Evolutionary conservation across 129 eudicot genomes (phyloP).

Genomic region (Helianthus annuus): DNA sequence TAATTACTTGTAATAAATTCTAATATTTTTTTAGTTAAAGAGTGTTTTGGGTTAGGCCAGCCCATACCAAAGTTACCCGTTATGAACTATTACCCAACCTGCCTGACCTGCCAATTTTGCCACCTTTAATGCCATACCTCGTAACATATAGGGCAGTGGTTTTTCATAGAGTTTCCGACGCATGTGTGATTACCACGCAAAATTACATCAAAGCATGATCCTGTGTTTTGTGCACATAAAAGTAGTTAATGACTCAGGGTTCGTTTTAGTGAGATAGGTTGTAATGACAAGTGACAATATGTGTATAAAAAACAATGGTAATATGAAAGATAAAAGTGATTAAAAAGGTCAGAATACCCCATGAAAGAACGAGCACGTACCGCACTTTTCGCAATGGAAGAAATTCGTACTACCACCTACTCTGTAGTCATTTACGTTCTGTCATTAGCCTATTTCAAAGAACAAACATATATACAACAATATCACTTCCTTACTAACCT

Average conservation of each 20-base stretch:
- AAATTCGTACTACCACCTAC: conserved; percentile 78
- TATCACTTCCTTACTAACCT: conserved; percentile 47
- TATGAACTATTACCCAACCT: background rate
- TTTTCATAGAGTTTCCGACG: conserved; percentile 78
- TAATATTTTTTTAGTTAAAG: background rate
- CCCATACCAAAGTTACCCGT: background rate
- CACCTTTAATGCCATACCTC: conserved; percentile 52
- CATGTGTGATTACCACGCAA: conserved; percentile 70
- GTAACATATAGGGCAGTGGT: conserved; percentile 88
- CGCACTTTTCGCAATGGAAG: conserved; percentile 92
- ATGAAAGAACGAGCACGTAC: conserved; percentile 42
- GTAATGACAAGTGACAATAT: background rate
- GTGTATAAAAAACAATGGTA: background rate
- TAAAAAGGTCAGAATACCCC: background rate
- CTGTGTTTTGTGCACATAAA: conserved; percentile 39
- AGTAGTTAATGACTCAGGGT: conserved; percentile 15
- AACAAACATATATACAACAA: conserved; percentile 3
- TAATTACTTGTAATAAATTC: background rate
- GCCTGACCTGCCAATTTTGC: background rate
- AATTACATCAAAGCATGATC: conserved; percentile 65
- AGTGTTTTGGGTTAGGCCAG: background rate
- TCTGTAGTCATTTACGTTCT: conserved; percentile 43
- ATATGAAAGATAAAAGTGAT: background rate
- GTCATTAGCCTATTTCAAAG: conserved; percentile 16
- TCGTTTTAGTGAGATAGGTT: background rate